These are phyloP conservation scores for Cyberlindnera japonica DNA, from an alignment of 805 yeast species.

Conservation along the genomic window DNA sequence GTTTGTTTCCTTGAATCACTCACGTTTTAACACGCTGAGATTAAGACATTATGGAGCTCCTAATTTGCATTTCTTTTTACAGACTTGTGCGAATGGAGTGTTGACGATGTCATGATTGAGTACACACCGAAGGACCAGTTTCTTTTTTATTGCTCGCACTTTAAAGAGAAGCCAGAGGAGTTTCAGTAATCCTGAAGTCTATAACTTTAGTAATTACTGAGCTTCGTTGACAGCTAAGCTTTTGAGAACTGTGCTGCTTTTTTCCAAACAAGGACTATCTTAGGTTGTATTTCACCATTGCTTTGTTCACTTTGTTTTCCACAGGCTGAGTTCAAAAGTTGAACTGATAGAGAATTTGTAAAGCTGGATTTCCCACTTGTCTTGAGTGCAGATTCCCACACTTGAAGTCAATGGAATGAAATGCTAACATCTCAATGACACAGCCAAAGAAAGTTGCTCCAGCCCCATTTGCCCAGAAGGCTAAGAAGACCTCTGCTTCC, in stretches of 20 bases:
- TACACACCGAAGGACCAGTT: not conserved
- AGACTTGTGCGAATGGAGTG: slow-evolving; percentile 21
- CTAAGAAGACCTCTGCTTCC: slow-evolving; percentile 56
- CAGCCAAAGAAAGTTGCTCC: slow-evolving; percentile 83
- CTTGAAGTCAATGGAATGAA: not conserved
- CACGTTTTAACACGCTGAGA: not conserved
- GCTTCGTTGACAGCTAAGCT: not conserved
- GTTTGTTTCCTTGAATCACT: not conserved
- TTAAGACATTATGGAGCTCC: slow-evolving; percentile 31
- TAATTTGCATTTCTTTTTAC: slow-evolving; percentile 9
- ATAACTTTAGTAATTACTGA: no score
- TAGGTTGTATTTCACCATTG: not conserved
- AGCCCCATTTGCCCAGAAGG: slow-evolving; percentile 88
- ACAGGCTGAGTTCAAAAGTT: slow-evolving; percentile 18
- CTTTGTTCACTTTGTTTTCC: slow-evolving; percentile 15
- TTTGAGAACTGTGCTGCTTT: not conserved
- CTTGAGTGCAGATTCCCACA: not conserved
- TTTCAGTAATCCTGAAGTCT: no score
- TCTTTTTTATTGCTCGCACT: slow-evolving; percentile 3
- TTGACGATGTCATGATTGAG: slow-evolving; percentile 27
- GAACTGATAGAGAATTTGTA: slow-evolving; percentile 9
- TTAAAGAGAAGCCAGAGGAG: slow-evolving; percentile 1
- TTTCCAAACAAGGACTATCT: not conserved
- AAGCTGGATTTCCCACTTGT: slow-evolving; percentile 6
- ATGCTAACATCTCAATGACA: slow-evolving; percentile 40